Evolutionary conservation across 352 stramenopile species (phyloP), one percentile per base, ranked within the genome.

Genomic region (Hyaloperonospora arabidopsidis): DNA sequence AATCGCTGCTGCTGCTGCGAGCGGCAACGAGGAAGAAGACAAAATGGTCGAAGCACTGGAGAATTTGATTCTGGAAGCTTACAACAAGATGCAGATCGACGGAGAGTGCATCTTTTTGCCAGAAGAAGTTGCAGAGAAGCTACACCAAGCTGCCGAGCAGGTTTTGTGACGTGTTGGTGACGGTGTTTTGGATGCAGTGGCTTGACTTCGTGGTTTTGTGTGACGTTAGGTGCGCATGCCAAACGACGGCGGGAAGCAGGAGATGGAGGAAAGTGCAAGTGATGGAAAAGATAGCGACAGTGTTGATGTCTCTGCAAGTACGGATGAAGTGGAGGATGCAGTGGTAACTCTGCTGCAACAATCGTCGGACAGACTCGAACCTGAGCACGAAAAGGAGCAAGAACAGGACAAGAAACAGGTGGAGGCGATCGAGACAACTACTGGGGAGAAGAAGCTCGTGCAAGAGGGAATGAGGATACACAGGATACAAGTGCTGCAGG

Each of bases 41-140:
- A 73, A 63, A 19, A 59, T 55, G 25, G 46, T 69, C 46, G 76
- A 86, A 23, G 58, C 49, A 45, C 69, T 90, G 51, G 77, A 90
- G 58, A 70, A 87, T 36, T 65, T 88, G 41, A 84, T 90, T 21
- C 63, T 90, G 8, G 80, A 90, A 55, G 80, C 80, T 35, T 90
- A 90, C 61, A 86, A 85, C 54, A 88, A 74, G 62, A 87, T 90
- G 72, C 77, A 90, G 60, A 88, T 76, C 50, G 80, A 90, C 45
- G 80, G 78, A 28, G 80, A 90, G 52, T 78, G 79, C 57, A 88
- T 90, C 50, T 88, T 88, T 35, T 55, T 90, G 22, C 76, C 80
- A 11, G 57, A 76, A 0, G 74, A 88, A 18, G 76, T 90, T 15
- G 76, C 76, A 17, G 65, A 69, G 28, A 87, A 87, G 50, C 61